Evolutionary conservation across 1,284 basidiomycete species (phyloP), one percentile per base, ranked within the genome.

Genomic region (Trametes pubescens): DNA sequence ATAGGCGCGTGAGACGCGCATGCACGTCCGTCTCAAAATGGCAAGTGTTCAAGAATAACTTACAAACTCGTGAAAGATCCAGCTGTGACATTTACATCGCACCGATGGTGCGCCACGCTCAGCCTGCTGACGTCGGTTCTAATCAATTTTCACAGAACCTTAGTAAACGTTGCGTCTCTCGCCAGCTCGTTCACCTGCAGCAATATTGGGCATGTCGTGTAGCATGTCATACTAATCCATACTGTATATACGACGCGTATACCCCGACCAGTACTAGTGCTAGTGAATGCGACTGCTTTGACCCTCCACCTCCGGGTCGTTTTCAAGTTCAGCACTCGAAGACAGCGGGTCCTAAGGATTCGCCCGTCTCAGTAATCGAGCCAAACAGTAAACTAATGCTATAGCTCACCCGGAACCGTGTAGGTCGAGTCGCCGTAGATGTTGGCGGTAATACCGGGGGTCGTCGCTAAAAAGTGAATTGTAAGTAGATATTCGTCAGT

Each of bases 401-500:
- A 13, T 38, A 3, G 61, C 60, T 64, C 34, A 71, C 72, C 72
- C 4, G 73, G 73, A 7, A 66, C 60, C 4, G 70, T 74, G 67
- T 74, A 74, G 51, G 54, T 60, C 9, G n/a, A 13, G 18, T 65
- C 62, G 8, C 29, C 43, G 59, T 64, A 69, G 53, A 74, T 68
- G 65, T 69, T 76, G 38, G 67, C 40, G 35, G 78, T 60, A 13
- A 77, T 68, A 14, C 78, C 79, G 18, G 78, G 77, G 61, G 75
- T 73, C 16, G 71, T 72, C 8, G 74, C 74, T 59, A 47, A 69
- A 70, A 34, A 40, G 16, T 21, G 14, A 16, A 43, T 43, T 2
- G 8, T 43, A n/a, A 43, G 40, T 18, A 16, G 8, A 43, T 4
- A 4, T 43, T 32, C 29, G 32, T 8, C 10, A 14, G 14, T 8